phyloP scores from a whole-genome alignment of 495 filamentous ascomycete genomes.

The Penicillium flavigenum region DNA sequence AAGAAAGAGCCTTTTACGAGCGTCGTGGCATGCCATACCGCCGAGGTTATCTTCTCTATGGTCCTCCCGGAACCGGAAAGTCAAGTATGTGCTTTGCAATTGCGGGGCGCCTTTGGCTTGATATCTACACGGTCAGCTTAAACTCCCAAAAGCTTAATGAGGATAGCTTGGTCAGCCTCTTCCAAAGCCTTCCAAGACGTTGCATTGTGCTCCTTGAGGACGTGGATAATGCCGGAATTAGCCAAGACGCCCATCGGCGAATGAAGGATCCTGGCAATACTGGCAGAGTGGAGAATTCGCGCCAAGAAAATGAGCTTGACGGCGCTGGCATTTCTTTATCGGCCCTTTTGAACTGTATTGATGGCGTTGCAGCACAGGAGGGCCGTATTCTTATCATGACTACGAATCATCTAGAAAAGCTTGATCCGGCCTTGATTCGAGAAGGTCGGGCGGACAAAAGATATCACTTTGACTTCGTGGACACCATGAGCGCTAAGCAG shows the following conservation, averaged over 20 bases:
- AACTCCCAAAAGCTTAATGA: conserved; percentile 38
- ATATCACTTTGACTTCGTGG: not conserved
- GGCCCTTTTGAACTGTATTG: conserved; percentile 78
- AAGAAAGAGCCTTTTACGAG: conserved; percentile 31
- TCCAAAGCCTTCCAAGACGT: conserved; percentile 45
- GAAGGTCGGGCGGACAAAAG: conserved; percentile 67
- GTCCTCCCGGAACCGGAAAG: conserved; percentile 69
- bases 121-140: conserved; percentile 55
- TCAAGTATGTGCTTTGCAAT: conserved; percentile 62
- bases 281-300: not conserved
- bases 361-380: conserved; percentile 79
- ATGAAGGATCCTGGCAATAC: not conserved
- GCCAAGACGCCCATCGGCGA: not conserved
- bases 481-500: not conserved
- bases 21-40: conserved; percentile 64
- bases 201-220: conserved; percentile 42
- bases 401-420: conserved; percentile 71
- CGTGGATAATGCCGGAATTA: conserved; percentile 43
- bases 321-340: conserved; percentile 54
- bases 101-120: conserved; percentile 58
- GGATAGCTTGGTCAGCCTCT: conserved; percentile 61
- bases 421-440: conserved; percentile 74
- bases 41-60: conserved; percentile 62
- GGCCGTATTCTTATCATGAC: conserved; percentile 83
- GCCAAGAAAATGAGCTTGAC: conserved; percentile 32